Percentiles rank a stretch among this genome's conserved stretches.
These are phyloP conservation scores for Prunus kanzakura DNA, from an alignment of 306 rosid species.

Conservation along the genomic window DNA sequence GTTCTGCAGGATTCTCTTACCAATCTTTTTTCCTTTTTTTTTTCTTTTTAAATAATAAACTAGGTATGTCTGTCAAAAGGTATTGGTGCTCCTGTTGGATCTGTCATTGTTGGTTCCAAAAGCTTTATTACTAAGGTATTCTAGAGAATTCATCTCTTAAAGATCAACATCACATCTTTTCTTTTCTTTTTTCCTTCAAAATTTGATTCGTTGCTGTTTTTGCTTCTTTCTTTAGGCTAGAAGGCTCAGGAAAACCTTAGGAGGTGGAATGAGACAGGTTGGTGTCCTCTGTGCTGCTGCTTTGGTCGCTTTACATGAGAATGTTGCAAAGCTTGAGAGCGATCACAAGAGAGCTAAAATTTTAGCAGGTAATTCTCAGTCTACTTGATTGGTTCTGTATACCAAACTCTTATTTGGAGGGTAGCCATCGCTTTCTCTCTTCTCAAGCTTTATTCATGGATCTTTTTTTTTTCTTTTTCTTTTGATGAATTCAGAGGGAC, in stretches of 20 bases:
- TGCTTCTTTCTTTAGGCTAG: conserved; percentile 51
- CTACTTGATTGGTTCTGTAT: neutral
- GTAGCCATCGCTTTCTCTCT: neutral
- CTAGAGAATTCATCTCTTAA: neutral
- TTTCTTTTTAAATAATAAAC: conserved; percentile 16
- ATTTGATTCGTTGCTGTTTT: neutral
- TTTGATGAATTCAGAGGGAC: conserved; percentile 45
- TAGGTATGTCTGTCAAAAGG: conserved; percentile 93
- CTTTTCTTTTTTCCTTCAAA: neutral
- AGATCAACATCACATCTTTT: neutral
- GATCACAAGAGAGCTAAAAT: conserved; percentile 78
- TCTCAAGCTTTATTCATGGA: neutral
- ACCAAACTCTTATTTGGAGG: neutral
- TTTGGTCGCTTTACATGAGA: conserved; percentile 69
- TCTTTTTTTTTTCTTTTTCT: neutral
- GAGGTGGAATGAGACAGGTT: conserved; percentile 95
- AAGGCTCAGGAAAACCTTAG: conserved; percentile 77
- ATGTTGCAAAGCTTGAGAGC: conserved; percentile 57
- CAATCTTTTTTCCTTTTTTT: neutral
- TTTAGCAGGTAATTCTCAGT: conserved; percentile 57
- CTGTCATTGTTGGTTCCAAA: conserved; percentile 77
- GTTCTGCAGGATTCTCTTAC: neutral
- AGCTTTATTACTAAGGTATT: conserved; percentile 80
- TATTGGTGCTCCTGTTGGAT: conserved; percentile 94
- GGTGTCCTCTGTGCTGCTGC: conserved; percentile 92